Conservation (phyloP, 2,329 filamentous ascomycete genomes). For the Cadophora sp. region DNA sequence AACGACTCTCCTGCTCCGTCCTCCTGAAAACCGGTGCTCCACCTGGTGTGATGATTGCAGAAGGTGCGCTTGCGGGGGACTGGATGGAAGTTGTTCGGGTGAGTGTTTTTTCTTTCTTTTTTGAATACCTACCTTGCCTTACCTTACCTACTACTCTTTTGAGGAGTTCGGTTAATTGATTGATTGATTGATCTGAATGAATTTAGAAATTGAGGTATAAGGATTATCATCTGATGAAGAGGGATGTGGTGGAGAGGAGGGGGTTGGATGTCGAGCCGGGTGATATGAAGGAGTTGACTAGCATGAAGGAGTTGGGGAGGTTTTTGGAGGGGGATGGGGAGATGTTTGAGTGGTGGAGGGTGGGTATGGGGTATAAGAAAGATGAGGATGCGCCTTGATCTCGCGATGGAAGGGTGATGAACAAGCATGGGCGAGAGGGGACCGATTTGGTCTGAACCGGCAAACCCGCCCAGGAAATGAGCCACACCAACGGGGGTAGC, state of each 20-base stretch:
- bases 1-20: conserved; percentile 64
- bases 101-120: too few species aligned
- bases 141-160: not conserved
- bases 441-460: not conserved
- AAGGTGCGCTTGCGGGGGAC: conserved; percentile 46
- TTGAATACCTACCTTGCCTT: too few species aligned
- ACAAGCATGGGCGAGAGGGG: not conserved
- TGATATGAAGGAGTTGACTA: conserved; percentile 35
- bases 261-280: conserved; percentile 33
- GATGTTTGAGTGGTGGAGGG: conserved; percentile 41
- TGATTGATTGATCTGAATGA: not conserved
- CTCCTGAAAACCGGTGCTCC: conserved; percentile 71
- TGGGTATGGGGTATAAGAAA: conserved; percentile 40
- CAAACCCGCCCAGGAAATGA: not conserved
- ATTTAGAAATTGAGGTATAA: conserved; percentile 43
- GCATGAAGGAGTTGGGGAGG: conserved; percentile 37
- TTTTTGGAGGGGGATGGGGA: conserved; percentile 33
- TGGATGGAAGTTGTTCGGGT: conserved; percentile 42
- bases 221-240: conserved; percentile 41
- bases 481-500: not conserved
- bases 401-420: not conserved
- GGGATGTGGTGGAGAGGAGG: conserved; percentile 30
- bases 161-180: not conserved
- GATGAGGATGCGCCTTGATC: conserved; percentile 25
- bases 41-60: conserved; percentile 82